Evolutionary conservation across 257 asterid genomes (phyloP).

Genomic region (Misopates orontium): DNA sequence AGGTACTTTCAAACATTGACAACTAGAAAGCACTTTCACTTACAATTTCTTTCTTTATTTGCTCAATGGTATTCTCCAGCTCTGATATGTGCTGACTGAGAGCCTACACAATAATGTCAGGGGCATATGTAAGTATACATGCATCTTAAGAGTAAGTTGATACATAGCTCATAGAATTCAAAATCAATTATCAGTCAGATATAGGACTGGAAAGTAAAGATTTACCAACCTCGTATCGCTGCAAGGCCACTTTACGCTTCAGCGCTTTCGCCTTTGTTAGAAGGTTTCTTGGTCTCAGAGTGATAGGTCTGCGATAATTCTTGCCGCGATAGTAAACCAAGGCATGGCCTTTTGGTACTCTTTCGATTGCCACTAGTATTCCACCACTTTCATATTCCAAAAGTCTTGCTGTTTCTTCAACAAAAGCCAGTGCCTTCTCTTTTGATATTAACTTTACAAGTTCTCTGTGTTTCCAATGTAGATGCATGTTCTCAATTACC

Average conservation of each 20-base stretch:
- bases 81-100: constrained; percentile 93
- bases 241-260: constrained; percentile 94
- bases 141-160: not conserved
- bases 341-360: constrained; percentile 85
- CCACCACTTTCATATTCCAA: constrained; percentile 98
- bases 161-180: not conserved
- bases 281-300: constrained; percentile 93
- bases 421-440: constrained; percentile 77
- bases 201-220: constrained; percentile 28
- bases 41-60: constrained; percentile 69
- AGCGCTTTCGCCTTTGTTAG: constrained; percentile 97
- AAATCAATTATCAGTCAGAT: constrained; percentile 13
- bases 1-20: not conserved
- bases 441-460: constrained; percentile 91
- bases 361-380: constrained; percentile 77
- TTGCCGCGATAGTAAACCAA: constrained; percentile 93
- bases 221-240: constrained; percentile 80
- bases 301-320: constrained; percentile 82
- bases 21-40: constrained; percentile 32
- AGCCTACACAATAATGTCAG: constrained; percentile 53
- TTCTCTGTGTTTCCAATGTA: constrained; percentile 98
- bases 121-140: constrained; percentile 28
- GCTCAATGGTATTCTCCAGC: constrained; percentile 77
- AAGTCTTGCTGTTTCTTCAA: constrained; percentile 91
- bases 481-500: constrained; percentile 98